These are phyloP conservation scores for Cercospora janseana DNA, from an alignment of 2,329 filamentous ascomycete species.

Conservation along the genomic window DNA sequence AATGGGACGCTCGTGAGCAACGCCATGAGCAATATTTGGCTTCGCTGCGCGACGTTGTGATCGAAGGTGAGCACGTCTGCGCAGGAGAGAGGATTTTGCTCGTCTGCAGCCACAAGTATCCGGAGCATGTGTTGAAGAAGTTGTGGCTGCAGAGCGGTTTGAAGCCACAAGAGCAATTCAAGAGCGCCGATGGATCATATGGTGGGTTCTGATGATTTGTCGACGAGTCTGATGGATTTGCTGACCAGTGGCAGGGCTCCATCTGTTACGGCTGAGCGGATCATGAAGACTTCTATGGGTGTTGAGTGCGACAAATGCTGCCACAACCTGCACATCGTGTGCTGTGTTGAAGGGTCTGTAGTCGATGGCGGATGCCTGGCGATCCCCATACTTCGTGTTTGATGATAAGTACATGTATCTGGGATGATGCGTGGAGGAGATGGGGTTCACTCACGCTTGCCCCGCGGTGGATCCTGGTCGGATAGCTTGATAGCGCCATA, in stretches of 20 bases:
- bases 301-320: background rate
- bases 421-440: background rate
- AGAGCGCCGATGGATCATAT: background rate
- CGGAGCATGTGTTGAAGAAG: background rate
- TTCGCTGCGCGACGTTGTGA: background rate
- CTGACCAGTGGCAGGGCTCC: background rate
- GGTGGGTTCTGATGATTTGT: background rate
- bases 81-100: background rate
- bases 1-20: background rate
- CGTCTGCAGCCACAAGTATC: background rate
- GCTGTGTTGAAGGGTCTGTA: background rate
- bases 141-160: background rate
- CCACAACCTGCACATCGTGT: background rate
- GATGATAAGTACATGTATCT: background rate
- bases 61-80: background rate
- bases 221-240: background rate
- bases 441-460: background rate
- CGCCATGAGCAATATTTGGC: background rate
- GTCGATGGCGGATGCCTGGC: background rate
- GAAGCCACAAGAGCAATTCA: background rate
- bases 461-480: background rate
- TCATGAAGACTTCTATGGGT: background rate
- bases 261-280: background rate
- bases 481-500: slow-evolving; percentile 4
- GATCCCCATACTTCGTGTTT: background rate